Evolutionary conservation across 495 filamentous ascomycete genomes (phyloP), one percentile per base, ranked within the genome.

Genomic region (Penicillium diatomitis): DNA sequence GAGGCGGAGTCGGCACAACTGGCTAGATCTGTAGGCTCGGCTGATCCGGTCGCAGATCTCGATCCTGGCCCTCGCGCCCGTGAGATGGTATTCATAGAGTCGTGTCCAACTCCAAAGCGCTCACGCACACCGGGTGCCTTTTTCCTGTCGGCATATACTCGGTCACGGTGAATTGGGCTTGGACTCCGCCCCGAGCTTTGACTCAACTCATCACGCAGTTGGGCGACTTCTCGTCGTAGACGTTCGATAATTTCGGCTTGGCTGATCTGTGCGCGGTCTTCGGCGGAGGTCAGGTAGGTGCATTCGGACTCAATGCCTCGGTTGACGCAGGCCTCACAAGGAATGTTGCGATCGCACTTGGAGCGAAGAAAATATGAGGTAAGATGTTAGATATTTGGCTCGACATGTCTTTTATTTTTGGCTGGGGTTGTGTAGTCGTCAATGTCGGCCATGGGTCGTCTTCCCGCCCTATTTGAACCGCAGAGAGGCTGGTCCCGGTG

Each of bases 401-500:
- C 2, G 20, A 20, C 20, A 20, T 20, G 20, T 20, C 20, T 20
- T 20, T 20, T 20, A 20, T 20, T 20, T 20, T 20, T 32, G 12
- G 10, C 41, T 12, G 9, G 27, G 34, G 1, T 20, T 20, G 20
- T 20, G 20, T 20, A 20, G 20, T 20, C 2, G 20, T 20, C 20
- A 20, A 20, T 2, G 20, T 20, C 20, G 20, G 20, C 20, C 20
- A 20, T 20, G 20, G 20, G 20, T 20, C 20, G 20, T 20, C 20
- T 20, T 20, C 20, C 20, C 20, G 20, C 20, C 20, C 20, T 20
- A 20, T 20, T 0, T 20, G 20, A 20, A 20, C 20, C 8, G 31
- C 11, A 4, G 8, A 28, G 43, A 78, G 3, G 76, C 71, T 11
- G 77, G 77, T 0, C 20, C 20, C 79, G 80, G 53, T 74, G 72